phyloP scores from a whole-genome alignment of 1,284 basidiomycete species.

The Clitocybe nebularis region DNA sequence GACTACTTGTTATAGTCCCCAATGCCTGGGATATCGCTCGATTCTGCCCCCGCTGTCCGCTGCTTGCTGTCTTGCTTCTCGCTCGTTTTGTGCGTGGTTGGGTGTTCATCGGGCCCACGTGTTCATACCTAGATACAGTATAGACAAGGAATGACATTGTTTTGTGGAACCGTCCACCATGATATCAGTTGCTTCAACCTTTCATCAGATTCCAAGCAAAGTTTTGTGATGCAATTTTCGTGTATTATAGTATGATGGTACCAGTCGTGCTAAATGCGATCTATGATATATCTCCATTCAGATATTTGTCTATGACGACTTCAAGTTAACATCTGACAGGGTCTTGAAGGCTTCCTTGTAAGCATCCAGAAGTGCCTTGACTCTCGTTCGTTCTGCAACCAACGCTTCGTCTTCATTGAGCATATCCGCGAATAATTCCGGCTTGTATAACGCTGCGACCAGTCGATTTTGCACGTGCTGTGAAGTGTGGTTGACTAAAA shows the following conservation, averaged over 20 bases:
- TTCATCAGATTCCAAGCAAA: not conserved
- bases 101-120: constrained; percentile 18
- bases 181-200: not conserved
- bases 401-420: constrained; percentile 95
- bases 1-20: not conserved
- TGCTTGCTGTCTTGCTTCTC: constrained; percentile 5
- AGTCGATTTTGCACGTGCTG: constrained; percentile 96
- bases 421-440: constrained; percentile 87
- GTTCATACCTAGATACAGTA: constrained; percentile 16
- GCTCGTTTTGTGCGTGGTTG: constrained; percentile 18
- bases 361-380: constrained; percentile 93
- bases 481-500: constrained; percentile 94
- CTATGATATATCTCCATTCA: constrained; percentile 12
- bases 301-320: constrained; percentile 42
- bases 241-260: not conserved
- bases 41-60: constrained; percentile 9
- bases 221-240: not conserved
- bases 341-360: constrained; percentile 97
- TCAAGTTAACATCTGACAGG: constrained; percentile 73
- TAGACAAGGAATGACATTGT: constrained; percentile 21
- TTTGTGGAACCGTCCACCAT: constrained; percentile 22
- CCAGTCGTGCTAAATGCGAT: constrained; percentile 4
- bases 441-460: constrained; percentile 91
- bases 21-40: constrained; percentile 1
- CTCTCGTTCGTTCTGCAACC: constrained; percentile 88